Percentiles rank a stretch among this genome's conserved stretches.
Conservation (phyloP, 306 rosid species). For the Dicorynia guianensis region DNA sequence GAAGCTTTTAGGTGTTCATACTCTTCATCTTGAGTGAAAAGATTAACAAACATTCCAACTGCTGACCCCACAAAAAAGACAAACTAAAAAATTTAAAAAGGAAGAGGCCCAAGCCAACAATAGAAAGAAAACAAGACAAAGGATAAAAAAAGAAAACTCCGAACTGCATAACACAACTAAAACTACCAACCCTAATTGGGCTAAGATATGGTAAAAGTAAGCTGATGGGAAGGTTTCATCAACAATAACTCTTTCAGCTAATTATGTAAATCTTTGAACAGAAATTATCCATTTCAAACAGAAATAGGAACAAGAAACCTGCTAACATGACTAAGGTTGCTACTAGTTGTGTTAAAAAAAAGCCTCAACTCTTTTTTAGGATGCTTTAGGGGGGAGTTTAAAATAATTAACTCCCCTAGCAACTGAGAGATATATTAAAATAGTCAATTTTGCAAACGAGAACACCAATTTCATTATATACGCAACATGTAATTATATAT, state of each 20-base stretch:
- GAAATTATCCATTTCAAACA: not conserved
- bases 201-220: too few species aligned
- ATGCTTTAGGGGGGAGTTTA: not conserved
- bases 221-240: not conserved
- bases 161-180: not conserved
- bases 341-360: not conserved
- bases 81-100: not conserved
- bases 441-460: not conserved
- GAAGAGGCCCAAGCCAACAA: not conserved
- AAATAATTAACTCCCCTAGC: not conserved
- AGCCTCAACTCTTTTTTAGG: not conserved
- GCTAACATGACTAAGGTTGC: not conserved
- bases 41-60: slow-evolving; percentile 10
- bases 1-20: slow-evolving; percentile 12
- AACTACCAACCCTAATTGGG: not conserved
- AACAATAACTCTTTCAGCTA: not conserved
- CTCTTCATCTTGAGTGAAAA: slow-evolving; percentile 26
- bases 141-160: slow-evolving; percentile 3
- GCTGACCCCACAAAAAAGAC: not conserved
- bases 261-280: not conserved
- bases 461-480: slow-evolving; percentile 4
- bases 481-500: not conserved
- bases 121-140: not conserved
- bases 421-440: not conserved
- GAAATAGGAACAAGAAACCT: not conserved